Conservation (phyloP, 176 grass and related monocot species). For the Luzula sylvatica region DNA sequence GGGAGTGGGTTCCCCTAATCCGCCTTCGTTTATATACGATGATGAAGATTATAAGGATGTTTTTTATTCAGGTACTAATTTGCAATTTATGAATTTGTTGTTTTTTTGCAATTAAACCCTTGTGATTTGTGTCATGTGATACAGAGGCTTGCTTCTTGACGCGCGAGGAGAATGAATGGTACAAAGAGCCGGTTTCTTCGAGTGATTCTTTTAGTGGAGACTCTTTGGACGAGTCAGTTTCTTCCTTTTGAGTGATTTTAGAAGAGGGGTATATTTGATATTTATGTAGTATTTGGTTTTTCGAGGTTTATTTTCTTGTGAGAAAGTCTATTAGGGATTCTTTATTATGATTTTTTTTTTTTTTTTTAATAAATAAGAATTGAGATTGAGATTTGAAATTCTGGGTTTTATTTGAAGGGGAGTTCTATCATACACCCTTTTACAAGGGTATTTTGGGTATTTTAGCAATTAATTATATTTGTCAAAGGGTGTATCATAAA, state of each 20-base stretch:
- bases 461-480: too few relatives aligned
- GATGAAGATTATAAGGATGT: conserved; percentile 95
- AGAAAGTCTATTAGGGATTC: too few relatives aligned
- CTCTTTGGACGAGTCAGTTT: conserved; percentile 20
- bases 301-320: too few relatives aligned
- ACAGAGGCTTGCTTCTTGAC: conserved; percentile 75
- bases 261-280: not conserved
- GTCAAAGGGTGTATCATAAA: too few relatives aligned
- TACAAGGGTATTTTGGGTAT: too few relatives aligned
- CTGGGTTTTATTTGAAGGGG: too few relatives aligned
- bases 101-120: not conserved
- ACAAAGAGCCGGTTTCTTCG: conserved; percentile 58
- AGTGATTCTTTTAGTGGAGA: conserved; percentile 37
- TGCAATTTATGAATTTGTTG: not conserved
- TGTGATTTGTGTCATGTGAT: conserved; percentile 6
- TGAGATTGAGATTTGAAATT: too few relatives aligned
- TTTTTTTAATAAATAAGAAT: too few relatives aligned
- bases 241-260: conserved; percentile 28
- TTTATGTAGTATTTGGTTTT: not conserved
- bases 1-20: conserved; percentile 81
- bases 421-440: too few relatives aligned
- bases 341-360: too few relatives aligned
- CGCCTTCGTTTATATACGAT: conserved; percentile 78
- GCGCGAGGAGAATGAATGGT: conserved; percentile 76
- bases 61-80: conserved; percentile 71